Evolutionary conservation across 495 filamentous ascomycete genomes (phyloP), one percentile per base, ranked within the genome.

Genomic region (Aspergillus affinis): DNA sequence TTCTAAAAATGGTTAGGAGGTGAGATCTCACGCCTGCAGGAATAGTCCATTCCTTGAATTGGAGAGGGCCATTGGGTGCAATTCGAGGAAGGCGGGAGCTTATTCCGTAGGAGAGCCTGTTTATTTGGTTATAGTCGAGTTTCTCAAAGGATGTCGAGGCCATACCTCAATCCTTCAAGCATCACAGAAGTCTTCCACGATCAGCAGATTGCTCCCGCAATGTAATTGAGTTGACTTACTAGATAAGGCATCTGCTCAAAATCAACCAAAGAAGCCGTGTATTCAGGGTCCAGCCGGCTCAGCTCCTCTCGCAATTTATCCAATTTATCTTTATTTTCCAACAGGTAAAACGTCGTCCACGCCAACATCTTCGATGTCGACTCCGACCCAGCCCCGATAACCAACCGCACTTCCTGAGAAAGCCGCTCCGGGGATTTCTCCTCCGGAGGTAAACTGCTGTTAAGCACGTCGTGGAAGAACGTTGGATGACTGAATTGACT

Each of bases 341-440:
- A 62, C 6, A 82, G 69, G 60, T 82, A 74, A 61, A 72, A 83
- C 17, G 72, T 66, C 13, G 76, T 65, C 15, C 65, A 61, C 7
- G 69, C 57, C 47, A 79, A 44, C 6, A 76, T 72, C 54, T 70
- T 74, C 6, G 71, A 74, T 0, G 77, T 81, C 4, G 78, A 83
- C 41, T 76, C 74, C 27, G 71, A 72, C 4, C 83, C 83, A 5
- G 82, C 82, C 2, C 67, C 71, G 13, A 83, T 68, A 9, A 85
- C 56, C 0, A 67, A 61, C 32, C 72, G 66, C 4, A 75, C 79
- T 59, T 85, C 81, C 15, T 75, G 69, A 6, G 64, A 61, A 17
- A 83, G 63, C 4, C 80, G 66, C 10, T 57, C 52, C 3, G 66
- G 48, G 0, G 54, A 27, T 45, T 77, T 71, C 54, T 79, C 76